Percentiles rank a stretch among this genome's conserved stretches.
These are phyloP conservation scores for Spiraea crenata DNA, from an alignment of 331 rosid species.

Conservation along the genomic window DNA sequence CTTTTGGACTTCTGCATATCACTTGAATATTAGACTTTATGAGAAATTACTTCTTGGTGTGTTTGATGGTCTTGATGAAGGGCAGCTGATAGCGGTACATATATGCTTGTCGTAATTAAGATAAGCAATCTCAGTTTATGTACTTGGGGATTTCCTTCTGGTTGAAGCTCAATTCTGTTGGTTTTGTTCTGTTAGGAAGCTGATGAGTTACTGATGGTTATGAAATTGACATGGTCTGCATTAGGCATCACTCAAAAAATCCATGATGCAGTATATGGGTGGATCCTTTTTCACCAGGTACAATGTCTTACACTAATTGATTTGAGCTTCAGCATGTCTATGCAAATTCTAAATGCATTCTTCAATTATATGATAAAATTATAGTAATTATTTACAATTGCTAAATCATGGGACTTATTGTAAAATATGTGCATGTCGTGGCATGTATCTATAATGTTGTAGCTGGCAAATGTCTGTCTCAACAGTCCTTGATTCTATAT, in stretches of 20 bases:
- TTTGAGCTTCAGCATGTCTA: constrained; percentile 4
- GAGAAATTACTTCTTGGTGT: constrained; percentile 48
- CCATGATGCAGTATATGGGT: constrained; percentile 44
- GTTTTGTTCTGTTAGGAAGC: constrained; percentile 37
- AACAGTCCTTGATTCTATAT: background rate
- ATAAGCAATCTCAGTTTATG: constrained; percentile 6
- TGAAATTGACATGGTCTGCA: constrained; percentile 49
- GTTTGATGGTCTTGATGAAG: constrained; percentile 48
- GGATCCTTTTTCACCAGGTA: constrained; percentile 66
- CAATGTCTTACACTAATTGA: background rate
- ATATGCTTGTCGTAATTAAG: constrained; percentile 16
- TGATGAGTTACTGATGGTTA: constrained; percentile 36
- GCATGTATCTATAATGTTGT: background rate
- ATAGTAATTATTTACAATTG: background rate
- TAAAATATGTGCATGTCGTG: background rate
- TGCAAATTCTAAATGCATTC: background rate
- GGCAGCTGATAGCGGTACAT: constrained; percentile 44
- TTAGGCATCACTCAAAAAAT: constrained; percentile 49
- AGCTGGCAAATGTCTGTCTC: background rate
- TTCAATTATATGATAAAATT: background rate
- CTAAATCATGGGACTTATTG: background rate
- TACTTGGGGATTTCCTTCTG: background rate
- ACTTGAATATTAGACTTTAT: constrained; percentile 49
- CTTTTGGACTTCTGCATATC: constrained; percentile 50
- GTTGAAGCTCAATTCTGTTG: constrained; percentile 10